A percentile compares a stretch with the other conserved stretches of the same genome.
phyloP scores from a whole-genome alignment of 352 stramenopile genomes.

The Phytophthora tentaculata region DNA sequence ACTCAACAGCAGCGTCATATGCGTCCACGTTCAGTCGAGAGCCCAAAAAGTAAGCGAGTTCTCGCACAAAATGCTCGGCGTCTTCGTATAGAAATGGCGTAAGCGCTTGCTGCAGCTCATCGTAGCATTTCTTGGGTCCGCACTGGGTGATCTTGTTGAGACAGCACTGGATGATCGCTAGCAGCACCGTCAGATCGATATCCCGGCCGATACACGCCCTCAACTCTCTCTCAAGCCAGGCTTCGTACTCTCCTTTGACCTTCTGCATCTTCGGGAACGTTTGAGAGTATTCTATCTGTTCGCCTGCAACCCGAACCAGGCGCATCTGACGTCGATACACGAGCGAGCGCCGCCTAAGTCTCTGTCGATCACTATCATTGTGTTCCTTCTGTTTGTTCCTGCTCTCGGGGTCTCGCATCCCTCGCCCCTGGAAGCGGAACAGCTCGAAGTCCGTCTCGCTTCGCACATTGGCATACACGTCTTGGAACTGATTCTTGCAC shows the following conservation, averaged over 20 bases:
- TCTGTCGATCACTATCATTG: conserved; percentile 13
- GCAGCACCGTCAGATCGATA: conserved; percentile 72
- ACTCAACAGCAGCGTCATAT: conserved; percentile 71
- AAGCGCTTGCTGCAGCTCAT: conserved; percentile 55
- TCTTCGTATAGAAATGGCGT: conserved; percentile 75
- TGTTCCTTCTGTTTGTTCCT: conserved; percentile 18
- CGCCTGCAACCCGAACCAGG: conserved; percentile 55
- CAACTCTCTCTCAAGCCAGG: conserved; percentile 70
- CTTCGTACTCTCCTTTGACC: conserved; percentile 57
- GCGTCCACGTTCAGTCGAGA: conserved; percentile 71
- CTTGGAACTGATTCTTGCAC: conserved; percentile 69
- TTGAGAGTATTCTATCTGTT: conserved; percentile 22
- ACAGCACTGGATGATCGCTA: conserved; percentile 65
- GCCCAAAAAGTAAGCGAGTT: conserved; percentile 69
- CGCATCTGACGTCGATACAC: conserved; percentile 63
- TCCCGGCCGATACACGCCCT: conserved; percentile 68
- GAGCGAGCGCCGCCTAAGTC: conserved; percentile 50
- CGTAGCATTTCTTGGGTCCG: conserved; percentile 43
- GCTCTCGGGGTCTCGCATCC: conserved; percentile 3
- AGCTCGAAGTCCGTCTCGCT: conserved; percentile 72
- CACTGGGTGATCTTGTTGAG: conserved; percentile 58
- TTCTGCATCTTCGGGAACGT: conserved; percentile 54
- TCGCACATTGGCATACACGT: conserved; percentile 64
- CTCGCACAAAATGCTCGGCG: conserved; percentile 56
- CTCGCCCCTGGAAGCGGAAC: conserved; percentile 49